phyloP scores from a whole-genome alignment of 1,139 yeast genomes.

The Blastobotrys raffinosifermentans region DNA sequence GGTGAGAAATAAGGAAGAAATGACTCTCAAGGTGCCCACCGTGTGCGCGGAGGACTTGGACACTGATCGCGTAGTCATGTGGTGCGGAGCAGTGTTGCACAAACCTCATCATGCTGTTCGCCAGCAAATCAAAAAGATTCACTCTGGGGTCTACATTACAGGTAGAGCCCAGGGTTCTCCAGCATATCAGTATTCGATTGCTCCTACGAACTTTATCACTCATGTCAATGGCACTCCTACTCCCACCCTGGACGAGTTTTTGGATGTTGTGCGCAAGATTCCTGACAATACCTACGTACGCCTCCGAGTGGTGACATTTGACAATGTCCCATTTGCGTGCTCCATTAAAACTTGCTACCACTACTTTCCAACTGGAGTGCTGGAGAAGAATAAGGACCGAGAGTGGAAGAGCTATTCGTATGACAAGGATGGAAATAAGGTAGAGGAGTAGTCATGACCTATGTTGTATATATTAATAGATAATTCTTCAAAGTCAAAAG shows the following conservation, averaged over 20 bases:
- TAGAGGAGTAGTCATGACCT: no score
- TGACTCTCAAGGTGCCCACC: constrained; percentile 60
- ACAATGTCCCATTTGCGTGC: constrained; percentile 77
- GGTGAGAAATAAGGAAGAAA: constrained; percentile 52
- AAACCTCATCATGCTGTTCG: constrained; percentile 65
- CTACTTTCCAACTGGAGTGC: constrained; percentile 78
- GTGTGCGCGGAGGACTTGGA: constrained; percentile 49
- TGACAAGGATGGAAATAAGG: neutral
- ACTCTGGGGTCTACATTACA: constrained; percentile 78
- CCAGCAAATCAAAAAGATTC: constrained; percentile 70
- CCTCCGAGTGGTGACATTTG: constrained; percentile 75
- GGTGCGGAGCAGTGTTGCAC: constrained; percentile 76
- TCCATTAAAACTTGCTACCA: constrained; percentile 85
- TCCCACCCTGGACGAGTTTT: constrained; percentile 59
- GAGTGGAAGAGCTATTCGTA: neutral
- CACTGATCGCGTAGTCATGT: constrained; percentile 62
- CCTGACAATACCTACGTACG: constrained; percentile 80
- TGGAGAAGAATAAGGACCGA: constrained; percentile 37
- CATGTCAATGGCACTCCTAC: constrained; percentile 79
- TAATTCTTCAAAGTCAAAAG: no score
- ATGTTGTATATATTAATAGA: no score
- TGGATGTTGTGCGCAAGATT: constrained; percentile 55
- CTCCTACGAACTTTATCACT: constrained; percentile 77
- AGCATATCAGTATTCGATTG: constrained; percentile 75
- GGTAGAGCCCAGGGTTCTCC: constrained; percentile 76